Conservation (phyloP, 2,329 filamentous ascomycete genomes). For the Penicillium thymicola region DNA sequence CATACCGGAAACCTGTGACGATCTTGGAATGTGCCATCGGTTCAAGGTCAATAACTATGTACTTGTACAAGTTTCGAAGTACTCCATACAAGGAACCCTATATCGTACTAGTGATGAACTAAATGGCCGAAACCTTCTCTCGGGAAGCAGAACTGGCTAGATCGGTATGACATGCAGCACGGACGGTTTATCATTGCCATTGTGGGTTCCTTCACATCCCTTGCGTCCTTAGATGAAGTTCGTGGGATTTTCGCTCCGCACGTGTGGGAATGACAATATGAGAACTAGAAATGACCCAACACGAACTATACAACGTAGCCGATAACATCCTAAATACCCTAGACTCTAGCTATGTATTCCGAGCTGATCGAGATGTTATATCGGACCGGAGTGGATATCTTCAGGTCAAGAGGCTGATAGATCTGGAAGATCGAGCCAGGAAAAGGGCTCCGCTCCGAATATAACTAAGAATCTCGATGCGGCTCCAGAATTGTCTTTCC, state of each 20-base stretch:
- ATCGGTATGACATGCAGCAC: slow-evolving; percentile 25
- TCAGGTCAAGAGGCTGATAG: slow-evolving; percentile 1
- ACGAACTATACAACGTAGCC: not conserved
- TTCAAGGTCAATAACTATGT: not conserved
- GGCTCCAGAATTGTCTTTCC: not conserved
- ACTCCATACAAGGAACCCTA: not conserved
- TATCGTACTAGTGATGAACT: not conserved
- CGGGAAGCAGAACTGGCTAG: slow-evolving; percentile 3
- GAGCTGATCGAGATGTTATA: not conserved
- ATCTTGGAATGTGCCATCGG: not conserved
- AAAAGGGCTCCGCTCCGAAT: not conserved
- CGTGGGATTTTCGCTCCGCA: slow-evolving; percentile 6
- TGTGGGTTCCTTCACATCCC: slow-evolving; percentile 13
- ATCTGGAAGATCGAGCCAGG: not conserved
- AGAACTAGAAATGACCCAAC: not conserved
- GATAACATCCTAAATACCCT: not conserved
- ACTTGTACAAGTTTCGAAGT: not conserved
- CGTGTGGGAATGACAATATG: slow-evolving; percentile 5
- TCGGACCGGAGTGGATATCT: not conserved
- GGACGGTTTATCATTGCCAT: slow-evolving; percentile 16
- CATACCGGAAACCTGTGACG: not conserved
- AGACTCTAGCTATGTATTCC: not conserved
- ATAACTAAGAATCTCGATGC: slow-evolving; percentile 2
- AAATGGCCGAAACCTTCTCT: slow-evolving; percentile 1
- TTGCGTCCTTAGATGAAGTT: slow-evolving; percentile 14